These are phyloP conservation scores for Macrolepiota dolichaula DNA, from an alignment of 768 basidiomycete species.

Conservation along the genomic window DNA sequence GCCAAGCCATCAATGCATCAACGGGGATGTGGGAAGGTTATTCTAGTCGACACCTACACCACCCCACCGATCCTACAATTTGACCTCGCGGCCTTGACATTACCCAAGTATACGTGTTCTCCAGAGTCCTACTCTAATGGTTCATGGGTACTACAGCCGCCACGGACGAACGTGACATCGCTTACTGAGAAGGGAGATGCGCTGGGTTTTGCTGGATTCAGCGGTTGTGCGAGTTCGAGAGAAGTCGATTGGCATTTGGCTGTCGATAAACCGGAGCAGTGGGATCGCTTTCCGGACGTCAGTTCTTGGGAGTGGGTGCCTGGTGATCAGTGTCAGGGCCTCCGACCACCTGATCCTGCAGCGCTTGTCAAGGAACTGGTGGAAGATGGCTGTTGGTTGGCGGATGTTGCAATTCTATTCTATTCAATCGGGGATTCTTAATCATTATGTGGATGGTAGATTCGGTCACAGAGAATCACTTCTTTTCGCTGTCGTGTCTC, in stretches of 20 bases:
- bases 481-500: constrained; percentile 68
- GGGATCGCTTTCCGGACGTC: constrained; percentile 50
- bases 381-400: constrained; percentile 66
- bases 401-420: constrained; percentile 26
- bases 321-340: constrained; percentile 35
- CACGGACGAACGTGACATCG: constrained; percentile 26
- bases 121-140: constrained; percentile 31
- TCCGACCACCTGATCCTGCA: constrained; percentile 37
- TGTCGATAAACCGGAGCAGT: constrained; percentile 43
- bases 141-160: constrained; percentile 38
- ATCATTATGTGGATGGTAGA: constrained; percentile 30
- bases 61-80: constrained; percentile 6
- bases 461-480: constrained; percentile 70
- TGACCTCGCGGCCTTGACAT: not conserved
- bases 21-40: too few relatives aligned
- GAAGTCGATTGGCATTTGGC: constrained; percentile 66
- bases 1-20: too few relatives aligned
- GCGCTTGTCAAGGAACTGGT: constrained; percentile 55
- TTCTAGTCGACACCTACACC: constrained; percentile 23
- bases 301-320: constrained; percentile 55
- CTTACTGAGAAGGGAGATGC: constrained; percentile 40
- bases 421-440: too few relatives aligned
- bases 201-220: constrained; percentile 48
- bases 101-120: constrained; percentile 19
- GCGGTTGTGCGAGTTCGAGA: constrained; percentile 61